These are phyloP conservation scores for Carex littledalei DNA, from an alignment of 176 grass and related monocot genomes.

Conservation along the genomic window DNA sequence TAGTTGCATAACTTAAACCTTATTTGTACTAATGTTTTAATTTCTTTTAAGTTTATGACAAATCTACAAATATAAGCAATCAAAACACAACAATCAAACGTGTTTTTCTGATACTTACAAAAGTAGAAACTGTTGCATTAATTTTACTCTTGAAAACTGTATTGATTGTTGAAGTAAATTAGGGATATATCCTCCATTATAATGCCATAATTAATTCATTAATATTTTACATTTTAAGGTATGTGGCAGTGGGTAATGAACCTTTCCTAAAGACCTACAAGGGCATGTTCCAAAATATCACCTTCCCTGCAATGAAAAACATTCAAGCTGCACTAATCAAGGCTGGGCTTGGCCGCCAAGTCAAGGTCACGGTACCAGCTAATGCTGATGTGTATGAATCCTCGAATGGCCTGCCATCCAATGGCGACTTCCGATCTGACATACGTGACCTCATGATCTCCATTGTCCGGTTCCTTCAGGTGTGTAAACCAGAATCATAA, in stretches of 20 bases:
- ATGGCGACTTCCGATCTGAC: constrained; percentile 76
- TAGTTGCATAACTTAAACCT: not conserved
- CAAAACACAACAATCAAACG: not conserved
- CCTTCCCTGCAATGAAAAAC: constrained; percentile 73
- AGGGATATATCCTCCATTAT: not conserved
- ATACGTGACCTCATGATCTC: constrained; percentile 57
- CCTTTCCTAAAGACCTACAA: constrained; percentile 93
- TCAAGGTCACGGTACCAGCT: constrained; percentile 69
- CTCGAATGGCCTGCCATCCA: constrained; percentile 37
- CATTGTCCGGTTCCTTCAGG: constrained; percentile 68
- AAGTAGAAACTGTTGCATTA: not conserved
- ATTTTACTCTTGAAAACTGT: not conserved
- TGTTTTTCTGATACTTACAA: not conserved
- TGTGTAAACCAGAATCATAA: not conserved
- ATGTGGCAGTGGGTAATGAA: constrained; percentile 84
- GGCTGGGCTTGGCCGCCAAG: constrained; percentile 54
- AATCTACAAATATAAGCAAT: not conserved
- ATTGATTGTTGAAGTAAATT: not conserved
- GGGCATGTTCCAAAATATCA: constrained; percentile 50
- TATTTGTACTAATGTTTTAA: not conserved
- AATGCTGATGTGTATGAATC: constrained; percentile 96
- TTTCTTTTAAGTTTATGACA: not conserved
- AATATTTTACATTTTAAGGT: constrained; percentile 20
- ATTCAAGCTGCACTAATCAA: constrained; percentile 90
- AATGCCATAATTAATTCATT: not conserved